Base-by-base conservation (phyloP, 148 eudicot genomes). In the Silene uniflora region DNA sequence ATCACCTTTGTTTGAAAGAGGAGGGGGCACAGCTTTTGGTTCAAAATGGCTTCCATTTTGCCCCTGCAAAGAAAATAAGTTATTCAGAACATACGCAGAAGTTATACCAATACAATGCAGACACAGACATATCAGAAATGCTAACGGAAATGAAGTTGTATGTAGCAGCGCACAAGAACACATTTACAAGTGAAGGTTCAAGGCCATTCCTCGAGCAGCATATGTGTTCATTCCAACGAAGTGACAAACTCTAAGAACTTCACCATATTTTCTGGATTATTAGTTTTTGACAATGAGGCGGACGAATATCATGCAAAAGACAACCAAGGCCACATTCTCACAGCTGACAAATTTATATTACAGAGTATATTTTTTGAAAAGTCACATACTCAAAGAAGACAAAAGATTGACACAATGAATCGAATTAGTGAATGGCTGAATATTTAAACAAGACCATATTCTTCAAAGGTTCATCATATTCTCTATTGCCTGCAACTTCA, bases 41-140 rank as follows among this genome's bases (percentile, higher is more conserved):
- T 91, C 97, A 83, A 94, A 94, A 83, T 94, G 98, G 85, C 97
- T 94, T 74, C 98, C 98, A 85, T 83, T 89, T 82, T 94, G 98
- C 74, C 99, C 99, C 99, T 95, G 88, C 81, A 86, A 73, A 66
- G 21, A 73, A 29, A 52, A 12, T 52, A 78, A 67, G 52, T 63
- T 46, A 35, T 21, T 63, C 47, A 52, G 29, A 14, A 49, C 19
- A 11, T 10, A 56, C 0, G 21, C 23, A 19, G 9, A 66, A 35
- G 42, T 27, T 47, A 49, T 11, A 65, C 59, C 14, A 63, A 13
- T 32, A 62, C 49, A 4, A 54, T 21, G 65, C 42, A 42, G 11
- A 32, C 23, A 74, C 49, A 18, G 5, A 56, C 21, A 70, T 35
- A 35, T 44, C 32, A 54, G 64, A 69, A 39, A 67, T 16, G 49